Percentiles rank a stretch among this genome's conserved stretches.
Evolutionary conservation across 225 moss, liverwort and hornwort species (phyloP).

Genomic region (Thuidium tamariscinum): DNA sequence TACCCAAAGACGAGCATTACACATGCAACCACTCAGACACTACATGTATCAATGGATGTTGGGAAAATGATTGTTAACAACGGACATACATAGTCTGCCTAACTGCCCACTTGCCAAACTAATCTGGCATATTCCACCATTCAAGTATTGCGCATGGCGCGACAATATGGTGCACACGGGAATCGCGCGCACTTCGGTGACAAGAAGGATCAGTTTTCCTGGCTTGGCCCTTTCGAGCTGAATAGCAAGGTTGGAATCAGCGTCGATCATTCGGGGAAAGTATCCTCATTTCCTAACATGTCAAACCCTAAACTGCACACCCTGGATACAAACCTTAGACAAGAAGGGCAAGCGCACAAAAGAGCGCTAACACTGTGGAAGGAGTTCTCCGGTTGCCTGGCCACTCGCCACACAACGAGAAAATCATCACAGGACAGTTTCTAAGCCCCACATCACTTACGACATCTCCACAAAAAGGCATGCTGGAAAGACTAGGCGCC

Average conservation of each 20-base stretch:
- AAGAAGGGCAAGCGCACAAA: neutral
- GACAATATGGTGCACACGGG: neutral
- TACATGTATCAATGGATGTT: neutral
- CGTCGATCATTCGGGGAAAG: constrained; percentile 17
- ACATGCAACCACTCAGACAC: no score
- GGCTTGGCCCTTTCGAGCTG: neutral
- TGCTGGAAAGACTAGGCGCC: no score
- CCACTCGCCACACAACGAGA: no score
- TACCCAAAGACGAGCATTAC: neutral
- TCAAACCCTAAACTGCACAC: neutral
- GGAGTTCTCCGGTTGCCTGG: neutral
- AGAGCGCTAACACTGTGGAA: neutral
- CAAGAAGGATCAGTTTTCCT: neutral
- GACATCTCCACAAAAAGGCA: no score
- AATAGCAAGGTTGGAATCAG: neutral
- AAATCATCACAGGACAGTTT: no score
- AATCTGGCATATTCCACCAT: neutral
- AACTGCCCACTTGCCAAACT: neutral
- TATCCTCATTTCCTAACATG: neutral
- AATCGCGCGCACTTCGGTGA: neutral
- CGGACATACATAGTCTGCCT: neutral
- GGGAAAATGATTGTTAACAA: constrained; percentile 1
- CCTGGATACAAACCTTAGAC: neutral
- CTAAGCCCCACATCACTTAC: no score
- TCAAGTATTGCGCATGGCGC: neutral